These are phyloP conservation scores for Hyaloscypha finlandica DNA, from an alignment of 495 filamentous ascomycete species.

Conservation along the genomic window DNA sequence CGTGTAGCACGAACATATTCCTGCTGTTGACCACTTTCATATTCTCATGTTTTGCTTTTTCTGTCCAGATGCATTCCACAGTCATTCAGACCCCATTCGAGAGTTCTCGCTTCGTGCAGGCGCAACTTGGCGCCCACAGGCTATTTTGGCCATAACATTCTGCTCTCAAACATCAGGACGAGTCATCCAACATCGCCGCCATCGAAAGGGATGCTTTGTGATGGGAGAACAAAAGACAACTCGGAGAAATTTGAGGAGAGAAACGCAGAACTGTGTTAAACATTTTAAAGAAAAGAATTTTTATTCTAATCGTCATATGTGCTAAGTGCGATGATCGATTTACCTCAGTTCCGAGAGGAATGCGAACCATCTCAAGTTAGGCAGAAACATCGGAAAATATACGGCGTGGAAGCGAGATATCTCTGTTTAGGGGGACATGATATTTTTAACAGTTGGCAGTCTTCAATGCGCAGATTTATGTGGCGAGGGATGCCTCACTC, in stretches of 20 bases:
- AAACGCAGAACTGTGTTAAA: neutral
- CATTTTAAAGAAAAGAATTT: neutral
- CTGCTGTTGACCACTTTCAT: neutral
- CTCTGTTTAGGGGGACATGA: neutral
- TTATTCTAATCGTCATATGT: neutral
- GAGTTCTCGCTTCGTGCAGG: neutral
- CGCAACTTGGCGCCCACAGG: neutral
- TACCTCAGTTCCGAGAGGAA: neutral
- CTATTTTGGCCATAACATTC: neutral
- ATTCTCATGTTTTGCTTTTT: neutral
- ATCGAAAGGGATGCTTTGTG: neutral
- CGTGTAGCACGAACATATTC: neutral
- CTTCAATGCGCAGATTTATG: neutral
- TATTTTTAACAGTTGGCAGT: neutral
- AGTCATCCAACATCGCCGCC: neutral
- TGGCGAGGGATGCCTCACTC: neutral
- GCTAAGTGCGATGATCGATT: neutral
- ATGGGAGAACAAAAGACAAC: neutral
- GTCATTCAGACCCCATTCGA: neutral
- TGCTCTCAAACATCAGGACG: neutral
- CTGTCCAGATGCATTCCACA: neutral
- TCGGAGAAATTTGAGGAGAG: neutral
- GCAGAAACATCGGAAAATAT: neutral
- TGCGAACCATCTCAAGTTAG: neutral
- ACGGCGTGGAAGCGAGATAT: neutral